Base-by-base conservation (phyloP, 1,139 yeast species). In the Nakaseomyces delphensis region DNA sequence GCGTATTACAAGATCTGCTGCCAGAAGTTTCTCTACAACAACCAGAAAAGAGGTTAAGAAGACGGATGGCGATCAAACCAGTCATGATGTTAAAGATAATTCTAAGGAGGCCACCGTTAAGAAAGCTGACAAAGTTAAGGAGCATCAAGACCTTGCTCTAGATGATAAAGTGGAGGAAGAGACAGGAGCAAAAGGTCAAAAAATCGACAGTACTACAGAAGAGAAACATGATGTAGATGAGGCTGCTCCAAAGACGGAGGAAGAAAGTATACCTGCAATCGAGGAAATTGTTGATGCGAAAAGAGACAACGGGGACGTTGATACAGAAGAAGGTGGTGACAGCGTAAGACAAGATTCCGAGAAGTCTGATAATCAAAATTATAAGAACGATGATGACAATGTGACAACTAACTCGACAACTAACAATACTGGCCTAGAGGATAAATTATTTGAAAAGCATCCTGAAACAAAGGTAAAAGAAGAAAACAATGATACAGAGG, bases 391-490 rank as follows among this genome's bases (percentile, higher is more conserved):
- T 21, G 9, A 21, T 21, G 24, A 21, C n/a, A n/a, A n/a, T n/a
- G n/a, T n/a, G n/a, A n/a, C n/a, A n/a, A n/a, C n/a, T n/a, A n/a
- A n/a, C n/a, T n/a, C n/a, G n/a, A n/a, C n/a, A n/a, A n/a, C n/a
- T n/a, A n/a, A n/a, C n/a, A n/a, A n/a, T n/a, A n/a, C n/a, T n/a
- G n/a, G n/a, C n/a, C n/a, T n/a, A n/a, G n/a, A n/a, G n/a, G n/a
- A n/a, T n/a, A n/a, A n/a, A n/a, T n/a, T n/a, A n/a, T n/a, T n/a
- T n/a, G n/a, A n/a, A n/a, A n/a, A n/a, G n/a, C n/a, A n/a, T n/a
- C 24, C 48, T 24, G 15, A 47, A 46, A 13, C 43, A 43, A 5
- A 46, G 42, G 10, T 39, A 42, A 16, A 45, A 44, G 8, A 43
- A 30, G 24, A 44, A 28, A 14, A 28, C 5, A 41, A 31, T 13